These are phyloP conservation scores for Fusarium udum DNA, from an alignment of 2,329 filamentous ascomycete species.

Conservation along the genomic window DNA sequence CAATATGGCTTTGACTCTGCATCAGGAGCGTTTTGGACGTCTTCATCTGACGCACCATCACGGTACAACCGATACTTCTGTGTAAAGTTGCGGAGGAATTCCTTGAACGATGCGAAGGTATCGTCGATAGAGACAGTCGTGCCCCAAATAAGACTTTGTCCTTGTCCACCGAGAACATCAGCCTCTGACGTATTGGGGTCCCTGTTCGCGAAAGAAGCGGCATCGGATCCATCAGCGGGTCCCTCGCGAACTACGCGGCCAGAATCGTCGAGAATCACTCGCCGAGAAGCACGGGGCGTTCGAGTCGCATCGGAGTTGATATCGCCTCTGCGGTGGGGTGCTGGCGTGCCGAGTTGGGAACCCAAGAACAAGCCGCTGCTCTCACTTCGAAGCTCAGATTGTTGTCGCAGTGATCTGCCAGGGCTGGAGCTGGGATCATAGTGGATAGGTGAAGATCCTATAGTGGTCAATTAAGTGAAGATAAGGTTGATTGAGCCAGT, in stretches of 20 bases:
- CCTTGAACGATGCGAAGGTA: slow-evolving; percentile 86
- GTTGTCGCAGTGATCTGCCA: slow-evolving; percentile 68
- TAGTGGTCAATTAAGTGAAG: slow-evolving; percentile 13
- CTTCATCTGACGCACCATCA: slow-evolving; percentile 82
- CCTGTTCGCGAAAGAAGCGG: slow-evolving; percentile 67
- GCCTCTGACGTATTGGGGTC: slow-evolving; percentile 93
- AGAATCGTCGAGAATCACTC: slow-evolving; percentile 67
- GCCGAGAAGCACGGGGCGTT: slow-evolving; percentile 61
- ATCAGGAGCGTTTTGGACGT: slow-evolving; percentile 74
- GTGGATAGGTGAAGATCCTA: slow-evolving; percentile 91
- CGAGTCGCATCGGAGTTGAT: slow-evolving; percentile 82
- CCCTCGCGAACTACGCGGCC: slow-evolving; percentile 67
- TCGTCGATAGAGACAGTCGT: slow-evolving; percentile 96
- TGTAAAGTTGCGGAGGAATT: slow-evolving; percentile 91
- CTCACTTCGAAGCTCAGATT: slow-evolving; percentile 80
- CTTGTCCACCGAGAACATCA: slow-evolving; percentile 82
- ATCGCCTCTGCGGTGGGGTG: slow-evolving; percentile 74
- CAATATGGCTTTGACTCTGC: slow-evolving; percentile 85
- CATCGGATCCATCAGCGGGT: slow-evolving; percentile 63
- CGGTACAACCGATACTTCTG: slow-evolving; percentile 93
- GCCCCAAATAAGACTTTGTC: slow-evolving; percentile 91
- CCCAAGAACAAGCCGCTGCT: slow-evolving; percentile 86
- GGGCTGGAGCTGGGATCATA: slow-evolving; percentile 93
- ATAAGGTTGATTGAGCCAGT: not conserved
- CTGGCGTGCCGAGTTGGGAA: slow-evolving; percentile 68